Evolutionary conservation across 23 red algal species (phyloP).

Genomic region (Gracilariopsis chorda): DNA sequence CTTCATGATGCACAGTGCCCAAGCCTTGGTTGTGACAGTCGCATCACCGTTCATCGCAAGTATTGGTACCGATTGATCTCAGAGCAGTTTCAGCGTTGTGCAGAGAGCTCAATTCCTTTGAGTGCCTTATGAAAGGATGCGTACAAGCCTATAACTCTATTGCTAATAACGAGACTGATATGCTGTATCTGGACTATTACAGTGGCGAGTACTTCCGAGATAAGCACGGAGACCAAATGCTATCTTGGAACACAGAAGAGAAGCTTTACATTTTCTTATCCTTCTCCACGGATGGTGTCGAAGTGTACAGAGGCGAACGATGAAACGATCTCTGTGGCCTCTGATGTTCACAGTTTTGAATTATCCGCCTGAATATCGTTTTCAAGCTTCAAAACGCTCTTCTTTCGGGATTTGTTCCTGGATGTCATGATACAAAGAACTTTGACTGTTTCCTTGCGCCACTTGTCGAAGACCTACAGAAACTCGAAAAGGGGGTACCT

Average conservation of each 20-base stretch:
- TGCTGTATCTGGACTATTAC: background rate
- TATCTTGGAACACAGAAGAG: background rate
- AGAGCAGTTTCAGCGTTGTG: background rate
- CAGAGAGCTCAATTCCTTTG: background rate
- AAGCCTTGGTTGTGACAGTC: background rate
- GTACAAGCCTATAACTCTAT: background rate
- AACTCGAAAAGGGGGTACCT: background rate
- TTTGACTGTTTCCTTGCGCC: background rate
- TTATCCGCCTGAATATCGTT: background rate
- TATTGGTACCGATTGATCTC: background rate
- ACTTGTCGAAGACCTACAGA: background rate
- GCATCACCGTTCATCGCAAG: background rate
- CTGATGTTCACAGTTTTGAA: conserved; percentile 14
- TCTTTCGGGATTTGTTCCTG: background rate
- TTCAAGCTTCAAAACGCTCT: background rate
- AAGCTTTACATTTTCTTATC: background rate
- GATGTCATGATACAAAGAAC: background rate
- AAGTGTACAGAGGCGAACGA: background rate
- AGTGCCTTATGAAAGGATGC: background rate
- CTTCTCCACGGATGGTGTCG: background rate
- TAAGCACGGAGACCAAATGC: background rate
- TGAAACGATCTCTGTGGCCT: background rate
- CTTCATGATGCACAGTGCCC: background rate
- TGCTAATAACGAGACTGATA: background rate
- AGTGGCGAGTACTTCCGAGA: background rate